Base-by-base conservation (phyloP, 1,284 basidiomycete genomes). In the Ceraceosorus guamensis region DNA sequence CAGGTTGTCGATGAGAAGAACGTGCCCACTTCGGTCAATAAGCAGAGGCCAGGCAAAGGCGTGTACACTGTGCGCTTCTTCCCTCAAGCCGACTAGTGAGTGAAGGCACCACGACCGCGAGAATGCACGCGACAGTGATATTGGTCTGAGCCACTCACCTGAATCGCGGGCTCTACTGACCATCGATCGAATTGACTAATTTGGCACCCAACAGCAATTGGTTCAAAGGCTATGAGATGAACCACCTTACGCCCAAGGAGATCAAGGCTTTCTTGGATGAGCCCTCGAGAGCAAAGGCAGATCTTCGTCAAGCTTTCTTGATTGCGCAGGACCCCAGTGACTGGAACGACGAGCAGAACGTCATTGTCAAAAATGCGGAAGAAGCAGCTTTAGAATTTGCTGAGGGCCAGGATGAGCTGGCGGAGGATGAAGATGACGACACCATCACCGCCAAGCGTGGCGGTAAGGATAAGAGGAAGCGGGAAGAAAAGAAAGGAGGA, bases 311-410 rank as follows among this genome's bases (percentile, higher is more conserved):
- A 18, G 61, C 59, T 24, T 63, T 61, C 54, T 46, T 47, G 18
- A 53, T 63, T 30, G 61, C 61, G 24, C 50, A 57, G 2, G 51
- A 52, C 33, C 61, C 61, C 6, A 37, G 35, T 16, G 50, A 48
- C 14, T 63, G 61, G 61, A 57, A 63, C 39, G 50, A 56, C 16
- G 59, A 62, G 32, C 48, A 58, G 31, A 57, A 63, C 48, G 46
- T 48, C 5, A 52, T 52, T 5, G 49, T 56, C 13, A 11, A n/a
- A 7, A 51, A 53, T 24, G 53, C 51, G n/a, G 54, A 56, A 52
- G 10, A 16, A 8, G 24, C 13, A 16, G 52, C 33, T 30, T 24
- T 24, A 41, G 44, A 53, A 6, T 18, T 48, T 35, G 39, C 46
- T n/a, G 54, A 56, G 16, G 33, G 37, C 33, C 7, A 31, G 24